Base-by-base conservation (phyloP, 2,329 filamentous ascomycete genomes). In the Periconia sp. region DNA sequence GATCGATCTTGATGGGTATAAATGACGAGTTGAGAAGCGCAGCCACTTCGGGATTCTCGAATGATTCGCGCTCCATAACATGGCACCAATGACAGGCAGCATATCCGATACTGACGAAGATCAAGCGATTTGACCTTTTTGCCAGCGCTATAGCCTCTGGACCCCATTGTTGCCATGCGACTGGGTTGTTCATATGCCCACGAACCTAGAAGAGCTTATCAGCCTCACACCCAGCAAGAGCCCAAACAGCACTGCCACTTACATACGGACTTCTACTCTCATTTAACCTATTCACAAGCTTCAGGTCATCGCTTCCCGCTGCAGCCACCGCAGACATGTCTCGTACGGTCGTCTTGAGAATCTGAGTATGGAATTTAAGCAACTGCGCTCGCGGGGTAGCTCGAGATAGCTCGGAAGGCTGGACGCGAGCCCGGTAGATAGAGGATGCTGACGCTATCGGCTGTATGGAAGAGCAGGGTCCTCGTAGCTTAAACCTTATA, bases 41-140 rank as follows among this genome's bases (percentile, higher is more conserved):
- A 12, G 94, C 91, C 48, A 96, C 86, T 50, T 90, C 84, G 2
- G 82, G 76, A 56, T 95, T 89, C 66, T 86, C 86, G 70, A 99
- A 97, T 15, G 89, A 92, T 71, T 99, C 94, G 53, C 87, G 85
- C 54, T 89, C 88, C 83, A 96, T 96, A 49, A 97, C 87, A 73
- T 94, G 89, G 67, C 78, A 80, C 78, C 94, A 95, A 74, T 97
- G 92, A 68, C 94, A 97, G 29, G 94, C 91, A 15, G 88, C 88
- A 75, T 96, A 99, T 35, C 94, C 94, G 62, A 97, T 92, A 67
- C 92, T 95, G 49, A 97, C 77, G 65, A 96, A 97, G 46, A 99
- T 85, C 45, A 96, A 78, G 62, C 91, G 88, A 70, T 97, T 95
- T 57, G 92, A 84, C 57, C 78, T 82, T 68, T 83, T 87, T 12